Evolutionary conservation across 352 stramenopile genomes (phyloP).

Genomic region (Phytophthora kernoviae): DNA sequence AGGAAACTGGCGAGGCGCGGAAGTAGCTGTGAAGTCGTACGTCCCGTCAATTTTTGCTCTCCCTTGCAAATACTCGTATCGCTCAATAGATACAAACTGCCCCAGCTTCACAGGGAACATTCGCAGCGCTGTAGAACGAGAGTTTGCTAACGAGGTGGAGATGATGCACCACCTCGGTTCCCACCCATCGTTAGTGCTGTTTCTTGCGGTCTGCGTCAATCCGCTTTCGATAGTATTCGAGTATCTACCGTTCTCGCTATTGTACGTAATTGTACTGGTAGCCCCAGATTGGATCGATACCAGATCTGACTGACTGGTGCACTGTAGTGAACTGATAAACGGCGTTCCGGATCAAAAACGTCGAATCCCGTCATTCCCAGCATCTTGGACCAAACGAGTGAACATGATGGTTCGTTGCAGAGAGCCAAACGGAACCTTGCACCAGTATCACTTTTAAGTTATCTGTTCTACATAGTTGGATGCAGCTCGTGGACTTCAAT

Average conservation of each 20-base stretch:
- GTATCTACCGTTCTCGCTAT: constrained; percentile 80
- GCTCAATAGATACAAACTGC: not conserved
- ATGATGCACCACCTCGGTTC: constrained; percentile 70
- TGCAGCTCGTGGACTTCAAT: constrained; percentile 70
- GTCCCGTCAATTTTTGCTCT: constrained; percentile 1
- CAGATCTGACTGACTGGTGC: constrained; percentile 1
- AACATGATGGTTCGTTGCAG: constrained; percentile 65
- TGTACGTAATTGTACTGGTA: constrained; percentile 40
- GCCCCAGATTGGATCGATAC: too few relatives aligned
- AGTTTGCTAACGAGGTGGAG: constrained; percentile 79
- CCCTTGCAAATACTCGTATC: not conserved
- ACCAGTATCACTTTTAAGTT: constrained; percentile 2
- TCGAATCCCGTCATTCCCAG: constrained; percentile 64
- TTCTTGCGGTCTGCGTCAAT: constrained; percentile 63
- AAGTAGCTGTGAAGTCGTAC: constrained; percentile 81
- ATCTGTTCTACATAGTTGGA: constrained; percentile 46
- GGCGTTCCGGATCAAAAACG: constrained; percentile 56
- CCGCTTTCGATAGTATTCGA: constrained; percentile 75
- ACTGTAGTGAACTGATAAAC: constrained; percentile 73
- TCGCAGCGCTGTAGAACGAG: constrained; percentile 54
- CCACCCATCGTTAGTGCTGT: constrained; percentile 74
- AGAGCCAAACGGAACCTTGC: not conserved
- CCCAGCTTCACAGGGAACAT: constrained; percentile 61
- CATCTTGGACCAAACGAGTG: constrained; percentile 79
- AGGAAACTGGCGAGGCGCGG: constrained; percentile 71